Evolutionary conservation across 805 yeast species (phyloP), one percentile per base, ranked within the genome.

Genomic region (Kodamaea kakaduensis): DNA sequence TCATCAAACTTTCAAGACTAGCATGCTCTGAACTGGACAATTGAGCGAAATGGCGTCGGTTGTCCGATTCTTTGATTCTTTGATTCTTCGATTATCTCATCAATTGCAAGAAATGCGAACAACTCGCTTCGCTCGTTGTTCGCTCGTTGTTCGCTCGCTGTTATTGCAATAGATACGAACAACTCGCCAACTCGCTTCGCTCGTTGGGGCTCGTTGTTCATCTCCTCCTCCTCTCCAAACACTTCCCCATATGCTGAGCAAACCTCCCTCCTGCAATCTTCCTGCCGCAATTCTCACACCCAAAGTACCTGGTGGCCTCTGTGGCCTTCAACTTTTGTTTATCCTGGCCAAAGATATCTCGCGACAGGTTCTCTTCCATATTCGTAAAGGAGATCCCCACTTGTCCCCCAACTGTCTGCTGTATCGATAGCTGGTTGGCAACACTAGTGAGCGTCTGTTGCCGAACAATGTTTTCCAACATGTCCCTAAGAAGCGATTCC

Each of bases 241-340:
- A 90, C 48, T 95, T 78, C 54, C 88, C 94, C 19, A 90, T 71
- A 59, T 90, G 98, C 26, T 85, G 88, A 2, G 97, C 97, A 68
- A 86, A 89, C 40, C 98, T 67, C 24, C 85, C 82, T 1, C 95
- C 96, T 0, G 96, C 90, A 6, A 90, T 82, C 50, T 81, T 86
- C 38, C 98, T 69, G 13, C 77, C 79, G 58, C 98, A 90, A 46
- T 84, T 82, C 4, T 72, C 70, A 60, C 98, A 90, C 37, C 67
- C 74, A 48, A 87, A 85, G 56, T 88, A 87, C 35, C 71, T 57
- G 1, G 67, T 61, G 12, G 71, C 54, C 29, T 78, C 86, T 5
- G 59, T 48, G 9, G 55, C 46, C 42, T 66, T 66, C 33, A 64
- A 46, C 31, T 71, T 69, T 10, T 47, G 46, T 43, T 69, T 70